Evolutionary conservation across 345 rosid species (phyloP).

Genomic region (Cardamine occulta): DNA sequence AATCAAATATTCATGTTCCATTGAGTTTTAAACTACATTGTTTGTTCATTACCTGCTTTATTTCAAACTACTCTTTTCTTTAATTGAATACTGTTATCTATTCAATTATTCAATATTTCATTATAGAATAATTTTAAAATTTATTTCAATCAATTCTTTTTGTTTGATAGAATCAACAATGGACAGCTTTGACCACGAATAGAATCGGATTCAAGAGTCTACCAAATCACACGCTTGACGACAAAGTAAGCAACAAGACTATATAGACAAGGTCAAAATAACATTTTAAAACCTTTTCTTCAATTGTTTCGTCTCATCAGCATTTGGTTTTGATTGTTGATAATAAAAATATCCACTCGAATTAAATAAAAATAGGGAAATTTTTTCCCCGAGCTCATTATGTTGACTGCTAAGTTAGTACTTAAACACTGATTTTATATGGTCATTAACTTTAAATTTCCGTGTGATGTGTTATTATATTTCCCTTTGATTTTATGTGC

Average conservation of each 20-base stretch:
- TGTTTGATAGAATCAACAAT: constrained; percentile 17
- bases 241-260: neutral
- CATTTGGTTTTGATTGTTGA: neutral
- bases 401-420: constrained; percentile 12
- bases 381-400: neutral
- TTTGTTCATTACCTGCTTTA: neutral
- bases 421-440: neutral
- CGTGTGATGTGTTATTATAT: too few species aligned
- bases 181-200: constrained; percentile 32
- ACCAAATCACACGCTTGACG: constrained; percentile 12
- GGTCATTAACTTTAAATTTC: too few species aligned
- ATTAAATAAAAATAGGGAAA: neutral
- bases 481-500: too few species aligned
- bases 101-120: neutral
- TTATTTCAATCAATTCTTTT: neutral
- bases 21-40: neutral
- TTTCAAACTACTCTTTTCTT: neutral
- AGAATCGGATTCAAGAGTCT: constrained; percentile 29
- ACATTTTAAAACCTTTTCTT: constrained; percentile 10
- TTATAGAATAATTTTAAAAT: neutral
- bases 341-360: neutral
- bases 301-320: neutral
- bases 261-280: constrained; percentile 18
- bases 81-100: neutral
- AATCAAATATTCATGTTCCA: neutral